phyloP scores from a whole-genome alignment of 305 asterid species.

The Solanum chacoense region DNA sequence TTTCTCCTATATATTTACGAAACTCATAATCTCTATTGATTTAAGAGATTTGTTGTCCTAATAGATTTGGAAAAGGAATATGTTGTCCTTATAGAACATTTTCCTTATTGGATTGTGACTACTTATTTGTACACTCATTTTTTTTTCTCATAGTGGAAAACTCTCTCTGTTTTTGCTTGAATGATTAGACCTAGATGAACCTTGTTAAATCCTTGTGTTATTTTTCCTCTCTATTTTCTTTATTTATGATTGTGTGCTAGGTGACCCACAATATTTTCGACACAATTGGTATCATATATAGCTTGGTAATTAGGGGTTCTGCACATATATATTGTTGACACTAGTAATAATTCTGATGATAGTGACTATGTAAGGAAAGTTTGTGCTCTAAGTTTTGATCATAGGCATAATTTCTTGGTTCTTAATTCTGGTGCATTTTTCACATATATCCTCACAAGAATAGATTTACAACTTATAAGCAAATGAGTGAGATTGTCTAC shows the following conservation, averaged over 20 bases:
- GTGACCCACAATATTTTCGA: too few species aligned
- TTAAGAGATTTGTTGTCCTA: neutral
- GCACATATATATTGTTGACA: neutral
- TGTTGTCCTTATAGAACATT: neutral
- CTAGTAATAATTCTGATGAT: neutral
- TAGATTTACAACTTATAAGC: neutral
- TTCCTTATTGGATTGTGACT: neutral
- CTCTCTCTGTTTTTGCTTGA: neutral
- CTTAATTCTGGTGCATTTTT: neutral
- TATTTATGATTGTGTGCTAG: neutral
- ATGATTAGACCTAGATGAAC: neutral
- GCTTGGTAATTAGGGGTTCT: neutral
- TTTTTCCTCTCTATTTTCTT: too few species aligned
- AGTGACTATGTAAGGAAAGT: neutral
- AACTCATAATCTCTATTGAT: too few species aligned
- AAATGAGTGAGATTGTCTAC: neutral
- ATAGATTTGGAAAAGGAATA: neutral
- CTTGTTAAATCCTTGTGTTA: neutral
- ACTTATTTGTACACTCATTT: neutral
- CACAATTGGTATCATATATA: neutral
- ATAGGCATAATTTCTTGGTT: neutral
- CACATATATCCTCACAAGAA: neutral
- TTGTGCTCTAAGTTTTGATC: neutral
- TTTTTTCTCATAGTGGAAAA: neutral
- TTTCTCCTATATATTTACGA: too few species aligned